Evolutionary conservation across 139 green algal species (phyloP).

Genomic region (Astrephomene gubernaculifera): DNA sequence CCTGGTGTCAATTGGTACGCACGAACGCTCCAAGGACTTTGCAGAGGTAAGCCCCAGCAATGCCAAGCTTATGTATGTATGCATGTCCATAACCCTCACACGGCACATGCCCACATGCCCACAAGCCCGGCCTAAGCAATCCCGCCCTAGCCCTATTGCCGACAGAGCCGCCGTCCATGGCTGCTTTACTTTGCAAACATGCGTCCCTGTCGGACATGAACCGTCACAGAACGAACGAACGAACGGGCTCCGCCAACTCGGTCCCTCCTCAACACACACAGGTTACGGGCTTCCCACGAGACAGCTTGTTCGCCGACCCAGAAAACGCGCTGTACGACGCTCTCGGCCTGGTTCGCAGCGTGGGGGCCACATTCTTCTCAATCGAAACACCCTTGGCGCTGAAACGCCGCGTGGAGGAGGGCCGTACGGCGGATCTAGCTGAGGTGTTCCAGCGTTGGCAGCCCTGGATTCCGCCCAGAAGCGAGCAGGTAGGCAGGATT

Average conservation of each 20-base stretch:
- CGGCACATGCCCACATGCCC: too few relatives aligned
- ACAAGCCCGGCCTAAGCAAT: too few relatives aligned
- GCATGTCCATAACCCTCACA: too few relatives aligned
- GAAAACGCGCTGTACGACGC: conserved; percentile 79
- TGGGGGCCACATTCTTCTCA: conserved; percentile 51
- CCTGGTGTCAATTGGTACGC: conserved; percentile 83
- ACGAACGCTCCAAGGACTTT: conserved; percentile 79
- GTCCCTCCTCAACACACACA: not conserved
- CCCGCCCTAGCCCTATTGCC: too few relatives aligned
- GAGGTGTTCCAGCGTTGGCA: conserved; percentile 75
- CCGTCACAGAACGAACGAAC: too few relatives aligned
- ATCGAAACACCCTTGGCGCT: conserved; percentile 72
- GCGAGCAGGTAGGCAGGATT: conserved; percentile 57
- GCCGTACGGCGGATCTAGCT: conserved; percentile 65
- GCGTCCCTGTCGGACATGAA: too few relatives aligned
- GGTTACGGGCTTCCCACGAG: conserved; percentile 76
- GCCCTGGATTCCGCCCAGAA: conserved; percentile 81
- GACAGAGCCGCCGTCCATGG: too few relatives aligned
- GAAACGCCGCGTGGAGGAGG: conserved; percentile 57
- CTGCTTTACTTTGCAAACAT: too few relatives aligned
- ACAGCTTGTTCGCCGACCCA: conserved; percentile 86
- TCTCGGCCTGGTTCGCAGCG: conserved; percentile 74
- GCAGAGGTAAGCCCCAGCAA: not conserved
- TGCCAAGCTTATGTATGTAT: too few relatives aligned
- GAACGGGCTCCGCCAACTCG: too few relatives aligned